Conservation (phyloP, 2,329 filamentous ascomycete genomes). For the Cladosporium phlei region DNA sequence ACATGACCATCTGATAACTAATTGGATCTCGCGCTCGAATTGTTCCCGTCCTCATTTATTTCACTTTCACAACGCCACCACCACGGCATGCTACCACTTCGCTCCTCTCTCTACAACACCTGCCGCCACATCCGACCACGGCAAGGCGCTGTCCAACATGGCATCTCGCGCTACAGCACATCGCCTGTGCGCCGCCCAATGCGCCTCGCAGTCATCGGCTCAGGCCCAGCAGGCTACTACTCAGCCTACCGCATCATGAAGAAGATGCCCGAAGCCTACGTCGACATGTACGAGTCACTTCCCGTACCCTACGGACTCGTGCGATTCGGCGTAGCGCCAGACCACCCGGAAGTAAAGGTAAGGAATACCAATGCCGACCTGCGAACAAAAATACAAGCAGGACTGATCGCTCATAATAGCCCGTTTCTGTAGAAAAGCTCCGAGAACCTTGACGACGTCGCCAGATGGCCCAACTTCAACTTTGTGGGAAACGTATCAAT, state of each 20-base stretch:
- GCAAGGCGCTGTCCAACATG: not conserved
- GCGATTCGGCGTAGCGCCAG: slow-evolving; percentile 91
- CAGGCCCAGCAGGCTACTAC: slow-evolving; percentile 94
- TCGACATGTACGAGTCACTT: slow-evolving; percentile 95
- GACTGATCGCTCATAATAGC: slow-evolving; percentile 22
- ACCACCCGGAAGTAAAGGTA: slow-evolving; percentile 97
- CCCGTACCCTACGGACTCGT: slow-evolving; percentile 91
- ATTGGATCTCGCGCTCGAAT: not conserved
- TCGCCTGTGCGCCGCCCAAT: slow-evolving; percentile 42
- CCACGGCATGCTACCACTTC: not conserved
- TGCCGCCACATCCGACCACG: not conserved
- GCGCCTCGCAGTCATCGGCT: slow-evolving; percentile 83
- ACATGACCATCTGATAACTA: slow-evolving; percentile 11
- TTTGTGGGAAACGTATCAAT: slow-evolving; percentile 88
- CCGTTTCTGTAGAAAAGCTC: slow-evolving; percentile 78
- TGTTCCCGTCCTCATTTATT: not conserved
- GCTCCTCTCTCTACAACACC: slow-evolving; percentile 2
- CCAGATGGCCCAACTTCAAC: slow-evolving; percentile 72
- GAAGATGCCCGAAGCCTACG: slow-evolving; percentile 63
- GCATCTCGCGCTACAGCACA: slow-evolving; percentile 22
- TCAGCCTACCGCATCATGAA: slow-evolving; percentile 80
- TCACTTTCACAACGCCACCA: not conserved
- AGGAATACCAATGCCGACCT: slow-evolving; percentile 18
- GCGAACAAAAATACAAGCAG: slow-evolving; percentile 3
- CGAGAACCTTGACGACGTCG: slow-evolving; percentile 87